Evolutionary conservation across 768 basidiomycete species (phyloP).

Genomic region (Podaxis carcinomalis): DNA sequence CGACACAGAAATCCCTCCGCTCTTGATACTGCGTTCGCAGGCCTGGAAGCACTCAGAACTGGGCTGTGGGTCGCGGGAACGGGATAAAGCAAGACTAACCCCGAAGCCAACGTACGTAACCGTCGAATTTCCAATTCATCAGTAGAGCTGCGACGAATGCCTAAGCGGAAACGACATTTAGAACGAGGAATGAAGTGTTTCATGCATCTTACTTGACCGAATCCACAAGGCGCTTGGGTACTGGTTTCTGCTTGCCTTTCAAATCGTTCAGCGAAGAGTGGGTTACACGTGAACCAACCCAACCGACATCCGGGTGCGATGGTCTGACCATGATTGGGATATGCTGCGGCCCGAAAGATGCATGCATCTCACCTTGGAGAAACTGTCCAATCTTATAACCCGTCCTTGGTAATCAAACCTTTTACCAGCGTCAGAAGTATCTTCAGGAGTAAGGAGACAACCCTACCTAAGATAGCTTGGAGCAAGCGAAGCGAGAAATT

Average conservation of each 20-base stretch:
- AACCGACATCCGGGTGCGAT: slow-evolving; percentile 74
- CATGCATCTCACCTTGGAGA: slow-evolving; percentile 53
- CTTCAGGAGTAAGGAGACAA: neutral
- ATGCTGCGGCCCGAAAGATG: neutral
- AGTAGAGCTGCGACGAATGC: slow-evolving; percentile 59
- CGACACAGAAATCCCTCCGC: slow-evolving; percentile 62
- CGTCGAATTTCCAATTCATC: slow-evolving; percentile 61
- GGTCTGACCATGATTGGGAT: slow-evolving; percentile 37
- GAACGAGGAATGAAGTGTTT: neutral
- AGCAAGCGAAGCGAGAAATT: slow-evolving; percentile 50
- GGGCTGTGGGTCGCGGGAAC: neutral
- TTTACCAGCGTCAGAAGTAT: neutral
- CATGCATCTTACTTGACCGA: slow-evolving; percentile 47
- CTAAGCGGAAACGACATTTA: neutral
- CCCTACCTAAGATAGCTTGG: slow-evolving; percentile 57
- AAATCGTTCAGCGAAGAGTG: slow-evolving; percentile 71
- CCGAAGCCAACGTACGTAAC: slow-evolving; percentile 76
- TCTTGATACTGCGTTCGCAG: slow-evolving; percentile 50
- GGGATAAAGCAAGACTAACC: slow-evolving; percentile 30
- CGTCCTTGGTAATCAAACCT: slow-evolving; percentile 76
- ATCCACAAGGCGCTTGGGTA: slow-evolving; percentile 70
- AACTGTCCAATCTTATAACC: slow-evolving; percentile 79
- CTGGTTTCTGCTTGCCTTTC: slow-evolving; percentile 66
- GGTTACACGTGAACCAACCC: slow-evolving; percentile 78
- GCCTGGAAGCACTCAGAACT: slow-evolving; percentile 25